Conservation (phyloP, 2,329 filamentous ascomycete species). For the Aureobasidium lini region DNA sequence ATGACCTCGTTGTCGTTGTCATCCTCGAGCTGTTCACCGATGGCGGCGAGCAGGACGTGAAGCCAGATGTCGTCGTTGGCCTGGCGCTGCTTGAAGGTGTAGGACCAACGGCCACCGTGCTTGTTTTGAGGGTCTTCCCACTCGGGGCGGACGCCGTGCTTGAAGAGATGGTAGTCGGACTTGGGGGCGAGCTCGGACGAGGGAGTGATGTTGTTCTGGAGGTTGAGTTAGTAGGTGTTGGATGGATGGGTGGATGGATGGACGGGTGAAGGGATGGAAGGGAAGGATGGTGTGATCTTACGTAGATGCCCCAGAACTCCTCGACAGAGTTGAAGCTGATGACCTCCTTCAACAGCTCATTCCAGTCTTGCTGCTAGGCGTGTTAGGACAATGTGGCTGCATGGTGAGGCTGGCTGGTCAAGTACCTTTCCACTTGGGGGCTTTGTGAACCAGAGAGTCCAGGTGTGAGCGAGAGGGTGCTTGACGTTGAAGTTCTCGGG, state of each 20-base stretch:
- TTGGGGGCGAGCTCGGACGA: slow-evolving; percentile 94
- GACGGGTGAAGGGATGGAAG: not conserved
- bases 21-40: slow-evolving; percentile 94
- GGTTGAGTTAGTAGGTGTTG: slow-evolving; percentile 10
- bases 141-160: slow-evolving; percentile 90
- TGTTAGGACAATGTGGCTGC: slow-evolving; percentile 10
- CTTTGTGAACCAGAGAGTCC: slow-evolving; percentile 99
- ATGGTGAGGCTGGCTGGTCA: not conserved
- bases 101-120: slow-evolving; percentile 98
- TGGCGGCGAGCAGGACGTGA: slow-evolving; percentile 91
- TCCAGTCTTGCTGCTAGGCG: slow-evolving; percentile 70
- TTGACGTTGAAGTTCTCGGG: slow-evolving; percentile 99
- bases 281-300: slow-evolving; percentile 44
- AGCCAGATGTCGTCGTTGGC: slow-evolving; percentile 98
- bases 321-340: slow-evolving; percentile 98
- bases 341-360: slow-evolving; percentile 93
- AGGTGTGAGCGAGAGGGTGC: slow-evolving; percentile 93
- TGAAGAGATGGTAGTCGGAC: slow-evolving; percentile 99
- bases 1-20: slow-evolving; percentile 95
- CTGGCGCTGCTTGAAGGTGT: slow-evolving; percentile 92
- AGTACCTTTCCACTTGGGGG: slow-evolving; percentile 84
- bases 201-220: slow-evolving; percentile 93
- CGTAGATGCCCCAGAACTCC: slow-evolving; percentile 99
- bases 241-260: no score
- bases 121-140: slow-evolving; percentile 99